Conservation (phyloP, 169 alveolate genomes). For the Besnoitia besnoiti region DNA sequence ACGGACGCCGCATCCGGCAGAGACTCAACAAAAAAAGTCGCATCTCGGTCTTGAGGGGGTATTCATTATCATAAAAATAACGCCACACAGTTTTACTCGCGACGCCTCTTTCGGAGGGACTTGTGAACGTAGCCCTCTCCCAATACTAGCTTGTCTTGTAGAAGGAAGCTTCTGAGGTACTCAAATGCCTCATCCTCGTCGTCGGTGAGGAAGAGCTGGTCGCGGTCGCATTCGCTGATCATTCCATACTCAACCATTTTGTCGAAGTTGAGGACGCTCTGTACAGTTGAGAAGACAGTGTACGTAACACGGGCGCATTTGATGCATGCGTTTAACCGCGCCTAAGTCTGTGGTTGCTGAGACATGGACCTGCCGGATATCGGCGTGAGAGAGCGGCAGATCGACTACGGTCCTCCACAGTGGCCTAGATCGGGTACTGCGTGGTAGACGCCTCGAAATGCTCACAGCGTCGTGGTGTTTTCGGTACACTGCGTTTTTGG, state of each 20-base stretch:
- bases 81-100: no score
- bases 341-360: background rate
- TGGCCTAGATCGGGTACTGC: no score
- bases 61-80: no score
- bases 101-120: constrained; percentile 2
- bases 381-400: no score
- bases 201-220: constrained; percentile 58
- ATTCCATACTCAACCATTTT: constrained; percentile 54
- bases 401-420: no score
- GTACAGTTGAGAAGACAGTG: background rate
- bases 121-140: constrained; percentile 34
- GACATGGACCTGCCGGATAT: background rate
- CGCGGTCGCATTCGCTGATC: constrained; percentile 8
- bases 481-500: no score
- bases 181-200: constrained; percentile 61
- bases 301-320: background rate
- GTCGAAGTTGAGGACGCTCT: constrained; percentile 40
- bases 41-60: no score
- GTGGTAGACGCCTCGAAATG: no score
- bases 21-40: no score
- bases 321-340: background rate
- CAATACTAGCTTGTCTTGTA: constrained; percentile 4
- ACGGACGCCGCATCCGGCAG: no score
- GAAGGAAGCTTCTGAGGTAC: background rate
- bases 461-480: no score